phyloP scores from a whole-genome alignment of 768 basidiomycete genomes.

The Mycena metata region DNA sequence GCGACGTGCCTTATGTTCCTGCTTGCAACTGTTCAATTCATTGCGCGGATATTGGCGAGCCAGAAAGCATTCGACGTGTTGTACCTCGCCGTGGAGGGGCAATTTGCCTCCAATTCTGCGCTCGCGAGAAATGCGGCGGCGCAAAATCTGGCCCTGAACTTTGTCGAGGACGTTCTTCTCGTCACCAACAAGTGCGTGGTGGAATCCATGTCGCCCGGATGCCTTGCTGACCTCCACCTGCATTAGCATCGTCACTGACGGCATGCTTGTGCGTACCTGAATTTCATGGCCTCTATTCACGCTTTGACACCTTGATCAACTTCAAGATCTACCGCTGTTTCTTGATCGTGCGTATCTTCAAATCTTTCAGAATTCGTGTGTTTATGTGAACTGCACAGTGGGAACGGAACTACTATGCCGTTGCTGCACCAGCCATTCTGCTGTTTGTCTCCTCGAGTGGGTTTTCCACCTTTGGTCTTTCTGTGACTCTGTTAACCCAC shows the following conservation, averaged over 20 bases:
- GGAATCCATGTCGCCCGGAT: neutral
- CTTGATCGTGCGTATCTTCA: conserved; percentile 20
- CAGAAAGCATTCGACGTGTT: conserved; percentile 10
- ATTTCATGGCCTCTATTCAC: neutral
- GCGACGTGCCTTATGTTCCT: conserved; percentile 26
- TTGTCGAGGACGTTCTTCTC: conserved; percentile 32
- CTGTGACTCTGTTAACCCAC: neutral
- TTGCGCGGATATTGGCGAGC: conserved; percentile 16
- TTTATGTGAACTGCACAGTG: conserved; percentile 18
- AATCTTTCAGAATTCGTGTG: neutral
- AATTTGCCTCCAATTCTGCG: conserved; percentile 1
- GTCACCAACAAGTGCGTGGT: conserved; percentile 34
- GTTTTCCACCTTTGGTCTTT: neutral
- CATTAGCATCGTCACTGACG: conserved; percentile 28
- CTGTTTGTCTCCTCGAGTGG: conserved; percentile 20
- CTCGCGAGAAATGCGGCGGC: conserved; percentile 9
- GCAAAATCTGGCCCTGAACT: conserved; percentile 17
- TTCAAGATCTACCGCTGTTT: conserved; percentile 36
- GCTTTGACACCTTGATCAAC: neutral
- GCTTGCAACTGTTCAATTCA: conserved; percentile 27
- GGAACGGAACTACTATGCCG: conserved; percentile 27
- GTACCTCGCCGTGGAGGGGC: conserved; percentile 21
- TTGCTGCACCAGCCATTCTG: conserved; percentile 23
- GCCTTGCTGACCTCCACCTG: no score
- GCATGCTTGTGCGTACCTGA: conserved; percentile 27